Evolutionary conservation across 2,329 filamentous ascomycete genomes (phyloP), one percentile per base, ranked within the genome.

Genomic region (Knufia petricola): DNA sequence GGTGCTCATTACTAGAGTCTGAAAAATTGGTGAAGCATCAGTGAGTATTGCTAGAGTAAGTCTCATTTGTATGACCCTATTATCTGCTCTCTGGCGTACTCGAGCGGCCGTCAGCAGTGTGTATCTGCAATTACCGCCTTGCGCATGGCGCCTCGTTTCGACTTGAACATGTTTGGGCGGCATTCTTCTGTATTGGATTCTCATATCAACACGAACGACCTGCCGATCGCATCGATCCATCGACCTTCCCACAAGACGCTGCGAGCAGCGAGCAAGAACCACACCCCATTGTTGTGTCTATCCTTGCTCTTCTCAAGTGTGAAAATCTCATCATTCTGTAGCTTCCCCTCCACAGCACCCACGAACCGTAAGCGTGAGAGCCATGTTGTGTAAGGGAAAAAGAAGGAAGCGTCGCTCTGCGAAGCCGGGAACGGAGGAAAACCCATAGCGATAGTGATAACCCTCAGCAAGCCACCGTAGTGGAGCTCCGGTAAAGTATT

Each of bases 361-460:
- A 65, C 63, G 65, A 69, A 66, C 61, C 64, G 63, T 59, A 52
- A 57, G 62, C 60, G 60, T 60, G 63, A 61, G 61, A 69, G 65
- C 67, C 56, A 67, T 58, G 57, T 59, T 62, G 40, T 61, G 60
- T 59, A 50, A 61, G 63, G 66, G 63, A 69, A 68, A 70, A 70
- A 69, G 67, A 63, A 65, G 60, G 65, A 59, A 51, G 48, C 51
- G 53, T 60, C 57, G 52, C 54, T 72, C 68, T 72, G 55, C 66
- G 64, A 65, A 66, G 69, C 68, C 60, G 69, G 69, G 69, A 72
- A 72, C 69, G 69, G 69, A 72, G 64, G 68, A 62, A 69, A 68
- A 69, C 64, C 66, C 68, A 70, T 62, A 49, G 59, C 58, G 59
- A 63, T 62, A 65, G 64, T 65, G 67, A 71, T 64, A 71, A 68